phyloP scores from a whole-genome alignment of 2,329 filamentous ascomycete genomes.

The Sporothrix schenckii region DNA sequence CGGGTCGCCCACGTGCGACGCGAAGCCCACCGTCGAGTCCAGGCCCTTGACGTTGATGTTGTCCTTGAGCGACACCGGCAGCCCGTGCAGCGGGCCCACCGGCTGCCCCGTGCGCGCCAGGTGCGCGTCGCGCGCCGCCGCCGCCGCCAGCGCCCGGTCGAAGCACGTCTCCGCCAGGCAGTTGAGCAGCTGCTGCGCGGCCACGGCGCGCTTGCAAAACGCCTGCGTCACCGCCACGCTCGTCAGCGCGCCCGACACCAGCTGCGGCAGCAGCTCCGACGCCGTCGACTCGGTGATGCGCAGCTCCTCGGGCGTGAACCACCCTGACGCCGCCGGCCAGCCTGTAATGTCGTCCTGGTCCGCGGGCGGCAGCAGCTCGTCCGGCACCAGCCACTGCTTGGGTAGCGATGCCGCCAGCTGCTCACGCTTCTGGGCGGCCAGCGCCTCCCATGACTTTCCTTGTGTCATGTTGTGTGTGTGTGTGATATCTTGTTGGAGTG shows the following conservation, averaged over 20 bases:
- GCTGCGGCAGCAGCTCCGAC: conserved; percentile 42
- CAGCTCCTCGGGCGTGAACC: conserved; percentile 56
- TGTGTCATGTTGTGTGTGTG: conserved; percentile 15
- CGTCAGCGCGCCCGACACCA: conserved; percentile 46
- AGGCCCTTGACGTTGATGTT: conserved; percentile 66
- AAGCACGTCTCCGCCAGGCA: conserved; percentile 59
- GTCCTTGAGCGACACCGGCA: conserved; percentile 70
- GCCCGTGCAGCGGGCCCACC: conserved; percentile 65
- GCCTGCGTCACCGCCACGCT: conserved; percentile 45
- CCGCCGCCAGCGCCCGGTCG: conserved; percentile 54
- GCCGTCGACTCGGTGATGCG: conserved; percentile 45
- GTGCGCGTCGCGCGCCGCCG: conserved; percentile 55
- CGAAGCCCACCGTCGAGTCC: conserved; percentile 66
- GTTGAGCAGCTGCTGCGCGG: conserved; percentile 50
- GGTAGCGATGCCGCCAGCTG: conserved; percentile 56
- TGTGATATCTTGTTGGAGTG: neutral
- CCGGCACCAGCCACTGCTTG: conserved; percentile 59
- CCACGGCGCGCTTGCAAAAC: conserved; percentile 47
- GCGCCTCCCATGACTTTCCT: conserved; percentile 46
- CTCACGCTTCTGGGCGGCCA: conserved; percentile 50
- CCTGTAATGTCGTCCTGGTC: conserved; percentile 58
- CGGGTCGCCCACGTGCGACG: conserved; percentile 62
- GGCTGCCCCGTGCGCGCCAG: conserved; percentile 51
- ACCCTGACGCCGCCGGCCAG: conserved; percentile 61
- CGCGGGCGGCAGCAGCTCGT: conserved; percentile 55